Evolutionary conservation across 2,329 filamentous ascomycete genomes (phyloP).

Genomic region (Nigrospora sphaerica): DNA sequence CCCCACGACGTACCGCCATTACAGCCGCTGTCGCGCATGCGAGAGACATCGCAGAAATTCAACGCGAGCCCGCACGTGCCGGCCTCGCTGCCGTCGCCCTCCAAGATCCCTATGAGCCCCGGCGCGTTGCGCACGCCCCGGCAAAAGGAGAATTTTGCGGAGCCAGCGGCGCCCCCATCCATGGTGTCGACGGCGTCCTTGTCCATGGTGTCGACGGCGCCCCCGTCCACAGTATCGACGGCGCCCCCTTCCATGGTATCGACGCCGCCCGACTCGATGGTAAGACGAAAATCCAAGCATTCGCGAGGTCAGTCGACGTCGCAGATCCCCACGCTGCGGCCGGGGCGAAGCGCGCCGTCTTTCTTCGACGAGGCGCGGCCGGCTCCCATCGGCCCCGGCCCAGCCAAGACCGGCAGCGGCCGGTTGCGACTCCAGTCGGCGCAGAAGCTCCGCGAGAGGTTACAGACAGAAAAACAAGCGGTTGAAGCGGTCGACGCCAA

Average conservation of each 20-base stretch:
- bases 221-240: too few species aligned
- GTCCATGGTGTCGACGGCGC: too few species aligned
- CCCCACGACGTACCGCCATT: slow-evolving; percentile 15
- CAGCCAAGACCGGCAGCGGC: slow-evolving; percentile 32
- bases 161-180: slow-evolving; percentile 13
- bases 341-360: slow-evolving; percentile 10
- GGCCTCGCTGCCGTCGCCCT: slow-evolving; percentile 25
- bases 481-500: slow-evolving; percentile 63
- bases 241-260: slow-evolving; percentile 10
- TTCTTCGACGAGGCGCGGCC: slow-evolving; percentile 3
- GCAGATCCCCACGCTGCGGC: slow-evolving; percentile 44
- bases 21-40: slow-evolving; percentile 44
- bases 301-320: slow-evolving; percentile 45
- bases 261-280: slow-evolving; percentile 9
- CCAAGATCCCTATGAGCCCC: slow-evolving; percentile 47
- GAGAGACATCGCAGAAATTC: slow-evolving; percentile 49
- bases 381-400: slow-evolving; percentile 20
- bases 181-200: slow-evolving; percentile 9
- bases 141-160: slow-evolving; percentile 40
- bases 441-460: slow-evolving; percentile 74
- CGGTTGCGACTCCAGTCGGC: slow-evolving; percentile 64
- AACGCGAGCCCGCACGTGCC: slow-evolving; percentile 41
- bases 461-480: slow-evolving; percentile 73
- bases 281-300: slow-evolving; percentile 24
- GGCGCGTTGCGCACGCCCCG: slow-evolving; percentile 32